Conservation (phyloP, 2,329 filamentous ascomycete genomes). For the Phymatotrichopsis omnivora region DNA sequence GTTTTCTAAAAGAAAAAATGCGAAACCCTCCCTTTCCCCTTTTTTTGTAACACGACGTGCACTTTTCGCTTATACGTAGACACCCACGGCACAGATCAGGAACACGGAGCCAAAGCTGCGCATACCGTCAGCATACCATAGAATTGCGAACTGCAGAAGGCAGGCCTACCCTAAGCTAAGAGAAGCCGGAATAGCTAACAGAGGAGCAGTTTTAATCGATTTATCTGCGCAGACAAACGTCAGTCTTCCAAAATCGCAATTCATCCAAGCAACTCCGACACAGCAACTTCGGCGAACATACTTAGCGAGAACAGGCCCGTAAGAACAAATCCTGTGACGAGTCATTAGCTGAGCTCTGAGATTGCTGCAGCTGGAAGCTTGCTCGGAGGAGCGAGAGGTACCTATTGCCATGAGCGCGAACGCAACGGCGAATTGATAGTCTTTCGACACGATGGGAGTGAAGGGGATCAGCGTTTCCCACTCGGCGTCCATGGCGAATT, state of each 20-base stretch:
- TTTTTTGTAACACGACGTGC: not conserved
- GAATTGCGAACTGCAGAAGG: not conserved
- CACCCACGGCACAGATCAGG: conserved; percentile 97
- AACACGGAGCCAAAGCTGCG: conserved; percentile 83
- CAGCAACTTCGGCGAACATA: conserved; percentile 38
- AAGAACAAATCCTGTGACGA: conserved; percentile 49
- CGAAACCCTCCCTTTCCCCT: not conserved
- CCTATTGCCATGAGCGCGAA: conserved; percentile 23
- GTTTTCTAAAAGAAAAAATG: too few species aligned
- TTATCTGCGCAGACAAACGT: conserved; percentile 25
- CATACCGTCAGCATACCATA: conserved; percentile 12
- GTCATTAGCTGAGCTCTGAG: conserved; percentile 9
- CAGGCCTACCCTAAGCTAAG: conserved; percentile 72
- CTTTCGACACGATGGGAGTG: conserved; percentile 21
- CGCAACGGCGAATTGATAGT: conserved; percentile 21
- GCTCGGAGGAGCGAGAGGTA: conserved; percentile 3
- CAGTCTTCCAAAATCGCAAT: conserved; percentile 6
- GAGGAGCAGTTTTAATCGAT: conserved; percentile 42
- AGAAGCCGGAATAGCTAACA: conserved; percentile 78
- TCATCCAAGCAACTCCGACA: conserved; percentile 1
- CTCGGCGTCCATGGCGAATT: conserved; percentile 22
- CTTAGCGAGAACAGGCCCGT: conserved; percentile 77
- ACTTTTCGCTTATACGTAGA: conserved; percentile 65
- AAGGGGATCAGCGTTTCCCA: conserved; percentile 24
- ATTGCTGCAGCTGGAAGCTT: too few species aligned